phyloP scores from a whole-genome alignment of 805 yeast species.

The Metschnikowia amazonensis region DNA sequence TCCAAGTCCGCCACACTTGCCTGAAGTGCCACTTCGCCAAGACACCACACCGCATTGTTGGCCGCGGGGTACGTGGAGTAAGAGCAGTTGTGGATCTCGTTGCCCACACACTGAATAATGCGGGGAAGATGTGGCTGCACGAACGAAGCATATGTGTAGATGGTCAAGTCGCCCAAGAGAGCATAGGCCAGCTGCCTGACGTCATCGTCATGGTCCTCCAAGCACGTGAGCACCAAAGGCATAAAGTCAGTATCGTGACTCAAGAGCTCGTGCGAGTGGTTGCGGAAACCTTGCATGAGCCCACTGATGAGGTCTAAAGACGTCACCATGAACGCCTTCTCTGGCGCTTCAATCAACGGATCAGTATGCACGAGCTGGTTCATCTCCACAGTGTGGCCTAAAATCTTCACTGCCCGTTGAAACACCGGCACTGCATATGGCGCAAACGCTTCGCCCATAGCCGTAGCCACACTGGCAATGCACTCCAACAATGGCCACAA shows the following conservation, averaged over 20 bases:
- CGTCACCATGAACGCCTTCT: slow-evolving; percentile 85
- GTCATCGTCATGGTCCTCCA: slow-evolving; percentile 74
- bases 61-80: slow-evolving; percentile 58
- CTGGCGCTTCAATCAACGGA: slow-evolving; percentile 71
- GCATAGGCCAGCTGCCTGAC: slow-evolving; percentile 95
- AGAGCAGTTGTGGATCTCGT: slow-evolving; percentile 56
- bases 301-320: slow-evolving; percentile 91
- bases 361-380: slow-evolving; percentile 62
- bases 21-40: slow-evolving; percentile 80
- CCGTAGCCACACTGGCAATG: slow-evolving; percentile 85
- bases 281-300: slow-evolving; percentile 80
- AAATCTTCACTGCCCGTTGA: slow-evolving; percentile 67
- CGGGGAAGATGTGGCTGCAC: slow-evolving; percentile 47
- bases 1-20: slow-evolving; percentile 42
- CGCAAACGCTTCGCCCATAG: slow-evolving; percentile 77
- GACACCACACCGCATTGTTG: slow-evolving; percentile 90
- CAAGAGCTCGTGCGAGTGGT: slow-evolving; percentile 50
- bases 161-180: slow-evolving; percentile 83
- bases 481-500: slow-evolving; percentile 93
- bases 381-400: slow-evolving; percentile 62
- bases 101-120: slow-evolving; percentile 61
- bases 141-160: slow-evolving; percentile 44
- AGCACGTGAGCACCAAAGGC: slow-evolving; percentile 61
- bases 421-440: slow-evolving; percentile 89
- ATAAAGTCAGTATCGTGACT: slow-evolving; percentile 43